phyloP scores from a whole-genome alignment of 208 protist species.

The Acanthamoeba sp. region DNA sequence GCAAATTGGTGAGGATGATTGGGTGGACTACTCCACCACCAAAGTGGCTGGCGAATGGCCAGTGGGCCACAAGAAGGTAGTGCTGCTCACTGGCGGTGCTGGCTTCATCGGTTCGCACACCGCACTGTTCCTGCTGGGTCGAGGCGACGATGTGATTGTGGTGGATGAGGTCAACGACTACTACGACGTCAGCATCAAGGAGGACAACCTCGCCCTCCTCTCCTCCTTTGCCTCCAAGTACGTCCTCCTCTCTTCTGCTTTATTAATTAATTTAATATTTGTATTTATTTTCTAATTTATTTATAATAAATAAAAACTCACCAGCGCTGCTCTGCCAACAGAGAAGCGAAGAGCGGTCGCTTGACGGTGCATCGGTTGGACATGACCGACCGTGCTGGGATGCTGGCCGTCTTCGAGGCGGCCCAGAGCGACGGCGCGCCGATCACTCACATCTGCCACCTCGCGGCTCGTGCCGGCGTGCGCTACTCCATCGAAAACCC shows the following conservation, averaged over 20 bases:
- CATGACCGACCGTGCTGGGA: conserved; percentile 7
- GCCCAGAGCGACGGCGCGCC: not conserved
- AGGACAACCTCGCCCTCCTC: conserved; percentile 58
- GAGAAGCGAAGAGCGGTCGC: not conserved
- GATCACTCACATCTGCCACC: conserved; percentile 72
- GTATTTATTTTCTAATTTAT: not conserved
- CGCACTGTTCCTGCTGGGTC: not conserved
- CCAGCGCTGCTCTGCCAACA: no score
- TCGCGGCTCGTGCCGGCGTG: conserved; percentile 68
- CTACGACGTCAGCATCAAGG: conserved; percentile 70
- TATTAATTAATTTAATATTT: not conserved
- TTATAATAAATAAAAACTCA: not conserved
- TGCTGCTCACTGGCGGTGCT: conserved; percentile 69
- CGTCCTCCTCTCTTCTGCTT: not conserved
- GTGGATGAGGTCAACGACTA: conserved; percentile 75
- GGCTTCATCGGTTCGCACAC: conserved; percentile 74
- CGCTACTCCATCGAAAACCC: conserved; percentile 74
- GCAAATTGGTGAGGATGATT: not conserved
- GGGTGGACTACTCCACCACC: not conserved
- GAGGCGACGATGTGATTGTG: conserved; percentile 72
- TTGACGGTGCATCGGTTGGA: conserved; percentile 42
- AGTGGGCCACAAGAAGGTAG: not conserved
- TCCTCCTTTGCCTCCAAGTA: conserved; percentile 4
- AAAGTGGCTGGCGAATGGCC: not conserved
- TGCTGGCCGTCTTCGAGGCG: conserved; percentile 54